Conservation (phyloP, 2,329 filamentous ascomycete species). For the Fusarium verticillioides region DNA sequence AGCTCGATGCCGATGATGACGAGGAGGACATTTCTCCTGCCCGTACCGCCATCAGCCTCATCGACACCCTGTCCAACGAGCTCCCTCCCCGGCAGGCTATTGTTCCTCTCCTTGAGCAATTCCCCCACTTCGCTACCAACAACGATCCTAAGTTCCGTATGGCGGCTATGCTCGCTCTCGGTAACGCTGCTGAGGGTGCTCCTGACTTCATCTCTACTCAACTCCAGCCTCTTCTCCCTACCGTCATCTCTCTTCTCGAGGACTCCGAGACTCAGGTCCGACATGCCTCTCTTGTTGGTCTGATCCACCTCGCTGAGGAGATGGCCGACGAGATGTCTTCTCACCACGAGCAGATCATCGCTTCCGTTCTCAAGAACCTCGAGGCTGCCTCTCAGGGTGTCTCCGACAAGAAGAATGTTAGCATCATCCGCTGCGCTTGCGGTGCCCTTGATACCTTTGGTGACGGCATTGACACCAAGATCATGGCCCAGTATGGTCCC, state of each 20-base stretch:
- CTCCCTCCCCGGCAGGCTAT: conserved; percentile 94
- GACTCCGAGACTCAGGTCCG: conserved; percentile 88
- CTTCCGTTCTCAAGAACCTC: conserved; percentile 87
- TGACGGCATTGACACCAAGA: conserved; percentile 80
- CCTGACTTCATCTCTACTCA: conserved; percentile 98
- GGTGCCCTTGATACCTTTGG: conserved; percentile 92
- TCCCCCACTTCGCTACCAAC: conserved; percentile 82
- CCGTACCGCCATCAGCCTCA: conserved; percentile 83
- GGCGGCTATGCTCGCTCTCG: conserved; percentile 90
- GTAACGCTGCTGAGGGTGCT: conserved; percentile 94
- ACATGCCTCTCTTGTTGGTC: conserved; percentile 85
- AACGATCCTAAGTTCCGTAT: conserved; percentile 82
- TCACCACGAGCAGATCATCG: conserved; percentile 86
- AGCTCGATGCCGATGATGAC: conserved; percentile 81
- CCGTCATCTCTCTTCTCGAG: conserved; percentile 83
- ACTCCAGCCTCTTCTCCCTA: conserved; percentile 84
- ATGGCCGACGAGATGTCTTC: conserved; percentile 89
- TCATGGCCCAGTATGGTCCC: conserved; percentile 83
- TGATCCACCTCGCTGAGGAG: conserved; percentile 92
- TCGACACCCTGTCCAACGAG: conserved; percentile 89
- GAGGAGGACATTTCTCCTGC: conserved; percentile 86
- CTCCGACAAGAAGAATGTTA: conserved; percentile 78
- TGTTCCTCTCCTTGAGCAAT: conserved; percentile 87
- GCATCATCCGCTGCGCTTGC: conserved; percentile 90
- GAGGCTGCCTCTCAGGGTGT: conserved; percentile 79